Evolutionary conservation across 2,329 filamentous ascomycete species (phyloP).

Genomic region (Calonectria naviculata): DNA sequence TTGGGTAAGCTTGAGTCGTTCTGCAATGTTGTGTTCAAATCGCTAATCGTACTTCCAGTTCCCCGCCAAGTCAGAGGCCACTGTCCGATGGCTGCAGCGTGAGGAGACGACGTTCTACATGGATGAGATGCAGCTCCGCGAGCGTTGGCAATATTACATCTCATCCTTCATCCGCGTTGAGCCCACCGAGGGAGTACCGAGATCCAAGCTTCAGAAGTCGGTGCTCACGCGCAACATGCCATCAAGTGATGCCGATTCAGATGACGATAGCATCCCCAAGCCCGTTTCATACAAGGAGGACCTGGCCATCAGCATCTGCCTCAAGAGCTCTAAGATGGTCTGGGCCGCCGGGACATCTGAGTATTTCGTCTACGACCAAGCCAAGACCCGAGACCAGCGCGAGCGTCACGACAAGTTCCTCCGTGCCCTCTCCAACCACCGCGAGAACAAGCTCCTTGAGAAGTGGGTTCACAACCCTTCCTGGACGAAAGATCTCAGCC

Average conservation of each 20-base stretch:
- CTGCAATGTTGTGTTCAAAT: background rate
- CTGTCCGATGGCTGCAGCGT: slow-evolving; percentile 76
- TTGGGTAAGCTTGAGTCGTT: slow-evolving; percentile 74
- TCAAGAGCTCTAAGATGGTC: slow-evolving; percentile 83
- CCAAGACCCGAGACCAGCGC: slow-evolving; percentile 74
- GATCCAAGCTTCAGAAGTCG: slow-evolving; percentile 73
- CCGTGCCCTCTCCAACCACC: slow-evolving; percentile 68
- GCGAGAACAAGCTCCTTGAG: slow-evolving; percentile 77
- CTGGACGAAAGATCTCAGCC: slow-evolving; percentile 83
- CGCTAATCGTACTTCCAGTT: slow-evolving; percentile 62
- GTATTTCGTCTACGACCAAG: slow-evolving; percentile 77
- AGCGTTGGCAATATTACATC: slow-evolving; percentile 95
- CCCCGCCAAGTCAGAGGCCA: slow-evolving; percentile 75
- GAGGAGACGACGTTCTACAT: slow-evolving; percentile 85
- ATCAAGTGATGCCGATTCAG: slow-evolving; percentile 68
- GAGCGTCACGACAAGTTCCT: slow-evolving; percentile 61
- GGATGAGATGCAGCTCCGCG: slow-evolving; percentile 85
- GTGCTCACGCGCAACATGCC: slow-evolving; percentile 80
- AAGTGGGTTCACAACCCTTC: slow-evolving; percentile 86
- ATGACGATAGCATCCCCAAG: slow-evolving; percentile 72
- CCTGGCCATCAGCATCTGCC: slow-evolving; percentile 77
- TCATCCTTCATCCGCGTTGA: slow-evolving; percentile 91
- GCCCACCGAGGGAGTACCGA: slow-evolving; percentile 82
- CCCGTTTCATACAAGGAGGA: slow-evolving; percentile 73
- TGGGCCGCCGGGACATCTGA: slow-evolving; percentile 78